Base-by-base conservation (phyloP, 129 eudicot genomes). In the Lactuca sativa region DNA sequence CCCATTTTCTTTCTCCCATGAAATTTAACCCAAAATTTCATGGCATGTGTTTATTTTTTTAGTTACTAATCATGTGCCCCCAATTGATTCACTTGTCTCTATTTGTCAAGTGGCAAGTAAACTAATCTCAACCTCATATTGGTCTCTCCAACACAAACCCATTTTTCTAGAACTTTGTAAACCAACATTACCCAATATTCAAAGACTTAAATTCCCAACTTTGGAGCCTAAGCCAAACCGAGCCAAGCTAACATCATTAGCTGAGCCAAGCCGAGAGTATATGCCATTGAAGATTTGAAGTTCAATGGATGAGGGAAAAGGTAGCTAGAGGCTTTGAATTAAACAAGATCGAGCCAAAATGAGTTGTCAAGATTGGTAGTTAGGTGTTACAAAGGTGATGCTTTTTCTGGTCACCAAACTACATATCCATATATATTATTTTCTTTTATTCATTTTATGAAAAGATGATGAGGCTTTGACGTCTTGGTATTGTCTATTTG, bases 371-470 rank as follows among this genome's bases (percentile, higher is more conserved):
- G 73, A 64, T 30, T 37, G 77, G 77, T 78, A 66, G 82, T 51
- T 71, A 58, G 77, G 73, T 71, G 74, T 64, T 56, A 15, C 73
- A 65, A 66, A 72, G 70, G 74, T 57, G 63, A 70, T 78, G 81
- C 83, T 74, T 57, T 73, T 64, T 71, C 75, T 78, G 83, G 66
- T 78, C 78, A 78, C 78, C 83, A 73, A 78, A 78, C 79, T 60
- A 73, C 66, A 56, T 21, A 72, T 64, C 61, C 74, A 38, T 71
- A 32, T 71, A 32, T 78, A 49, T 47, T 57, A 64, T 48, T 74
- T 6, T 56, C 7, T 41, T 49, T 48, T 49, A 64, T 55, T 40
- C 47, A 7, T 41, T 56, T 11, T 38, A 56, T 13, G 10, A 33
- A 59, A 33, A 56, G 16, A 17, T 12, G 47, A 66, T 6, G 13